Evolutionary conservation across 805 yeast genomes (phyloP).

Genomic region (Hanseniaspora occidentalis): DNA sequence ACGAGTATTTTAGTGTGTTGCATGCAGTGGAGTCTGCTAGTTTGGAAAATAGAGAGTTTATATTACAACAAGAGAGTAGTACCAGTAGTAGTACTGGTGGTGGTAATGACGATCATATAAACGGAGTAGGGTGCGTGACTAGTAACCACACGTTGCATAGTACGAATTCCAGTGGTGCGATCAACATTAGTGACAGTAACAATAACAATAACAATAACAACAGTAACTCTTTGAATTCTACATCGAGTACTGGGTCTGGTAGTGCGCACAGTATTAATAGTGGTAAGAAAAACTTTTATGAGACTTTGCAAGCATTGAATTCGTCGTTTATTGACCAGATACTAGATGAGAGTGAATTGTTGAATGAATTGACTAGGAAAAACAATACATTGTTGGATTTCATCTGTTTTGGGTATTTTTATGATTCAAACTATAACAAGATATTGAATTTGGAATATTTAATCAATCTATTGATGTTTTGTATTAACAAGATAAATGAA

Average conservation of each 20-base stretch:
- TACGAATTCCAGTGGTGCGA: too few species aligned
- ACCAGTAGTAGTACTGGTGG: too few species aligned
- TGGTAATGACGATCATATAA: neutral
- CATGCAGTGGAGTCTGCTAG: conserved; percentile 15
- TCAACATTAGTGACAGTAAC: neutral
- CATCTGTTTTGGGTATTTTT: conserved; percentile 34
- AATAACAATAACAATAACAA: conserved; percentile 1
- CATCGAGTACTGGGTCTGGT: conserved; percentile 1
- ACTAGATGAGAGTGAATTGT: conserved; percentile 27
- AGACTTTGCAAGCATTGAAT: conserved; percentile 9
- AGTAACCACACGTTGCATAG: too few species aligned
- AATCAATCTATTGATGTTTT: conserved; percentile 17
- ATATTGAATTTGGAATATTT: conserved; percentile 21
- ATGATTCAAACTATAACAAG: conserved; percentile 6
- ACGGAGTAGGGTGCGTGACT: too few species aligned
- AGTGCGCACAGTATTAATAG: too few species aligned
- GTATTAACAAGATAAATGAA: conserved; percentile 2
- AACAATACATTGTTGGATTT: conserved; percentile 34
- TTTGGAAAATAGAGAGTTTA: too few species aligned
- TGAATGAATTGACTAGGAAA: conserved; percentile 26
- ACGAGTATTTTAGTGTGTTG: conserved; percentile 25
- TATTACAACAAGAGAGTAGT: too few species aligned
- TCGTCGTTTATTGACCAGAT: conserved; percentile 25
- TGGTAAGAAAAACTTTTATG: neutral
- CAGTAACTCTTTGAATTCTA: conserved; percentile 1